phyloP scores from a whole-genome alignment of 1,284 basidiomycete genomes.

The Ganoderma boninense region DNA sequence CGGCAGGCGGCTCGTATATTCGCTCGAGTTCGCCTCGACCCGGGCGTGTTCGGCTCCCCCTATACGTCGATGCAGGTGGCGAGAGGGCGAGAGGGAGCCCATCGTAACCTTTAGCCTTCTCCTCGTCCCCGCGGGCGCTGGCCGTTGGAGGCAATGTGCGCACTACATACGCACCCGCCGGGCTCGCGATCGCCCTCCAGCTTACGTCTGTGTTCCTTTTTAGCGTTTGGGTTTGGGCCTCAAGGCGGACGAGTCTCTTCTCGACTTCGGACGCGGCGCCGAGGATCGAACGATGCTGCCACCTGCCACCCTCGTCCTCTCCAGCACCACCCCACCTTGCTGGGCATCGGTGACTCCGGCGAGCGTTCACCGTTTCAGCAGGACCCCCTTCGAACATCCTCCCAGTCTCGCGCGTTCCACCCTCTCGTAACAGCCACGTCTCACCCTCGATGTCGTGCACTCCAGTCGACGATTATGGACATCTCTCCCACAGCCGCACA shows the following conservation, averaged over 20 bases:
- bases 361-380: neutral
- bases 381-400: neutral
- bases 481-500: conserved; percentile 6
- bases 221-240: neutral
- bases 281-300: conserved; percentile 27
- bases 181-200: conserved; percentile 1
- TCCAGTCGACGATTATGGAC: neutral
- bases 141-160: neutral
- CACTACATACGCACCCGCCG: conserved; percentile 6
- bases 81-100: neutral
- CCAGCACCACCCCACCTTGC: conserved; percentile 8
- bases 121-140: neutral
- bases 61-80: neutral
- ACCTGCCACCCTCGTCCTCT: conserved; percentile 1
- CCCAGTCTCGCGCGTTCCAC: neutral
- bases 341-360: neutral
- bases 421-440: conserved; percentile 2
- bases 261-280: conserved; percentile 25
- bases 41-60: conserved; percentile 5
- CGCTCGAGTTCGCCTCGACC: neutral
- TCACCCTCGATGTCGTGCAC: neutral
- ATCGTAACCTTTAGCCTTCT: neutral
- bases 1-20: neutral
- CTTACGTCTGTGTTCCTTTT: neutral
- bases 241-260: conserved; percentile 1